Evolutionary conservation across 441 rosid genomes (phyloP).

Genomic region (Populus trichocarpa): DNA sequence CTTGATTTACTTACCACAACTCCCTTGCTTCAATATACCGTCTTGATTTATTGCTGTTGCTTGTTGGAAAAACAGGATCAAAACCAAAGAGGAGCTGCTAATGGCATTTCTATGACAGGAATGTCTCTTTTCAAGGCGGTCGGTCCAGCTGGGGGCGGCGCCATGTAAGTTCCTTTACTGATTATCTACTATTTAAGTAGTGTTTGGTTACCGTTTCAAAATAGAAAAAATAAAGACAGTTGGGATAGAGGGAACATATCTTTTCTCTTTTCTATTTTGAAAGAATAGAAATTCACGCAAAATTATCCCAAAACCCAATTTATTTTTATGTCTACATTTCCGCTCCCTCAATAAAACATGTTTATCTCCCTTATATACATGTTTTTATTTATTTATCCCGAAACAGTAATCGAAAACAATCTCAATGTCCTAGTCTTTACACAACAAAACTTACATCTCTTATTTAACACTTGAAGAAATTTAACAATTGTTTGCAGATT

Average conservation of each 20-base stretch:
- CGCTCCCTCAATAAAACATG: background rate
- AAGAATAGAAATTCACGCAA: too few relatives aligned
- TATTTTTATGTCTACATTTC: too few relatives aligned
- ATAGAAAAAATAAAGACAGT: too few relatives aligned
- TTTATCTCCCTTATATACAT: background rate
- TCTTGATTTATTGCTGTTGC: background rate
- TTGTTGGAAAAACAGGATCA: conserved; percentile 50
- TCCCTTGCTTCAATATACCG: background rate
- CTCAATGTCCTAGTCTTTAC: background rate
- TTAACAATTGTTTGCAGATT: conserved; percentile 34
- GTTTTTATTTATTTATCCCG: too few relatives aligned
- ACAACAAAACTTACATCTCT: background rate
- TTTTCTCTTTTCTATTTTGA: too few relatives aligned
- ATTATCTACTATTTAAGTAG: background rate
- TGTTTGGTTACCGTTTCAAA: too few relatives aligned
- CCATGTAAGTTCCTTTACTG: conserved; percentile 36
- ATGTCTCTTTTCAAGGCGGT: conserved; percentile 66
- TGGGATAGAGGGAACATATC: too few relatives aligned
- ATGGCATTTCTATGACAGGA: conserved; percentile 69
- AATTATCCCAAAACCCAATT: too few relatives aligned
- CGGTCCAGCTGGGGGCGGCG: conserved; percentile 75
- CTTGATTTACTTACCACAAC: background rate
- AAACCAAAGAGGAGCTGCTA: conserved; percentile 81
- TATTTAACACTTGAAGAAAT: background rate
- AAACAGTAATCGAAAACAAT: too few relatives aligned